Conservation (phyloP, 1,139 yeast species). For the Saccharomyces hybrid region DNA sequence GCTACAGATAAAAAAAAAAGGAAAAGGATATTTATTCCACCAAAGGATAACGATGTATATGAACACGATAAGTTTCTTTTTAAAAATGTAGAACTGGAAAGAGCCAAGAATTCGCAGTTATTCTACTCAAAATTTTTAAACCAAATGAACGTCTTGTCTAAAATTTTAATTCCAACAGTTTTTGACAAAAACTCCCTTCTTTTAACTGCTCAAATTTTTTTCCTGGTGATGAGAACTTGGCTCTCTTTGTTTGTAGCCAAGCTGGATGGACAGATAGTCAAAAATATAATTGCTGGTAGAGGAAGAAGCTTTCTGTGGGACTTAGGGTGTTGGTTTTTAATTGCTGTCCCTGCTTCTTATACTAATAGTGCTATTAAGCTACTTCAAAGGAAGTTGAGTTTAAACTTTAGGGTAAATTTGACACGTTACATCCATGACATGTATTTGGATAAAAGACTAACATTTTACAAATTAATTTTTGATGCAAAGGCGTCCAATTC, state of each 20-base stretch:
- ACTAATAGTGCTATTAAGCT: constrained; percentile 86
- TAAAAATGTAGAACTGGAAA: constrained; percentile 32
- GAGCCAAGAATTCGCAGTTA: constrained; percentile 30
- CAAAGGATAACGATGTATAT: constrained; percentile 35
- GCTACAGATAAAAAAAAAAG: constrained; percentile 26
- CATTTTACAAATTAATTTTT: constrained; percentile 66
- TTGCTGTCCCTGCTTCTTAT: constrained; percentile 90
- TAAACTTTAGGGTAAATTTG: constrained; percentile 78
- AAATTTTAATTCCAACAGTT: constrained; percentile 69
- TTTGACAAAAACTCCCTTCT: constrained; percentile 61
- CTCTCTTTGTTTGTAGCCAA: constrained; percentile 78
- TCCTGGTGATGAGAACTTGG: constrained; percentile 78
- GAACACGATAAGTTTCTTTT: constrained; percentile 35
- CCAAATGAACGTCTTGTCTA: constrained; percentile 72
- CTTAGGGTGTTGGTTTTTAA: constrained; percentile 74
- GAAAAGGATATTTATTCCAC: constrained; percentile 34
- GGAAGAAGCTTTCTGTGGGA: constrained; percentile 71
- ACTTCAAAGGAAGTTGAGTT: constrained; percentile 66
- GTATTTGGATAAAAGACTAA: constrained; percentile 72
- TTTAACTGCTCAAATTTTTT: constrained; percentile 63
- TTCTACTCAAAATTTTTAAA: constrained; percentile 62
- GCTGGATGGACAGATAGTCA: constrained; percentile 85
- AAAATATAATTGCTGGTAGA: constrained; percentile 78
- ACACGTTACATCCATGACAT: constrained; percentile 85
- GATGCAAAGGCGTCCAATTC: constrained; percentile 34